These are phyloP conservation scores for Begonia masoniana DNA, from an alignment of 306 rosid species.

Conservation along the genomic window DNA sequence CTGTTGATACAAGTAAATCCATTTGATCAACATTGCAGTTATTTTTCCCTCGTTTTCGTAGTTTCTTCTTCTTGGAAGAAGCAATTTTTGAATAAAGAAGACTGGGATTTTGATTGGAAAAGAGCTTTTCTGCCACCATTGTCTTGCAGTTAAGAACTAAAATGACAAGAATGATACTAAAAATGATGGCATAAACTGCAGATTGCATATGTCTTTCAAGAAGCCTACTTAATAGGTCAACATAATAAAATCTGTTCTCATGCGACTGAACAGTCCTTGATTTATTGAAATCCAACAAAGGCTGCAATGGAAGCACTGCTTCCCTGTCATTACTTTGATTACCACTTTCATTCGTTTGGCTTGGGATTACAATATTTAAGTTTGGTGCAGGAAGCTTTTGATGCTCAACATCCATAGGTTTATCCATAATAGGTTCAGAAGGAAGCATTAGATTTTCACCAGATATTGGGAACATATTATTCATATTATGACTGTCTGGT, in stretches of 20 bases:
- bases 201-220: slow-evolving; percentile 9
- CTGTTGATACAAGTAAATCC: slow-evolving; percentile 14
- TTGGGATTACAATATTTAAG: slow-evolving; percentile 11
- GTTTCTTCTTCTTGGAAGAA: slow-evolving; percentile 37
- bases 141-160: slow-evolving; percentile 11
- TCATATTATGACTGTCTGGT: slow-evolving; percentile 4
- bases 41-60: slow-evolving; percentile 23
- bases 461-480: slow-evolving; percentile 19
- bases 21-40: slow-evolving; percentile 14
- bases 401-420: slow-evolving; percentile 9
- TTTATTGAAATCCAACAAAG: slow-evolving; percentile 13
- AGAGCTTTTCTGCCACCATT: slow-evolving; percentile 13
- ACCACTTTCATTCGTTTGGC: slow-evolving; percentile 4
- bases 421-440: slow-evolving; percentile 11
- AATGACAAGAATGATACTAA: slow-evolving; percentile 15
- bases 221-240: slow-evolving; percentile 1
- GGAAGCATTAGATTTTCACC: slow-evolving; percentile 21
- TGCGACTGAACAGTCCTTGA: slow-evolving; percentile 13
- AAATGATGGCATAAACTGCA: slow-evolving; percentile 13
- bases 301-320: slow-evolving; percentile 5
- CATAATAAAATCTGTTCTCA: slow-evolving; percentile 1
- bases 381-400: slow-evolving; percentile 12
- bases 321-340: slow-evolving; percentile 15
- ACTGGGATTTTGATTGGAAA: slow-evolving; percentile 12
- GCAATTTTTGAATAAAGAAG: slow-evolving; percentile 21